phyloP scores from a whole-genome alignment of 345 rosid genomes.

The Corymbia maculata region DNA sequence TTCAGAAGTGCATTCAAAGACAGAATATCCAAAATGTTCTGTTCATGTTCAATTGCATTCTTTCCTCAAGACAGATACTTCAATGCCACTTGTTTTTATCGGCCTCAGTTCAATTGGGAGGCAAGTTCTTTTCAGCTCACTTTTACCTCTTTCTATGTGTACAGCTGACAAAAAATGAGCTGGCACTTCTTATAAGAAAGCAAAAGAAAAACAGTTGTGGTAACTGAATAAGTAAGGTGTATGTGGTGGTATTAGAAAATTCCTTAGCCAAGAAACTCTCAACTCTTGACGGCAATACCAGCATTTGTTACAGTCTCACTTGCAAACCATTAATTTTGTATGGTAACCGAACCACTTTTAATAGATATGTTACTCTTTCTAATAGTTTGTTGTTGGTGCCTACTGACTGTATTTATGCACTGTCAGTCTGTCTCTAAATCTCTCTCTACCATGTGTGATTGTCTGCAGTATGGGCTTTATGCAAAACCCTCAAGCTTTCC shows the following conservation, averaged over 20 bases:
- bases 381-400: neutral
- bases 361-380: neutral
- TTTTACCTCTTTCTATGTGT: neutral
- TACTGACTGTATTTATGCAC: neutral
- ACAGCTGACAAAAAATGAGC: neutral
- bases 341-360: neutral
- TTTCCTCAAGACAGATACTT: conserved; percentile 32
- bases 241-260: neutral
- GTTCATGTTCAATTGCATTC: conserved; percentile 45
- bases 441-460: neutral
- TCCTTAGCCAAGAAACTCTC: neutral
- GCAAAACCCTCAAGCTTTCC: conserved; percentile 41
- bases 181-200: neutral
- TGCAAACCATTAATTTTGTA: neutral
- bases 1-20: conserved; percentile 7
- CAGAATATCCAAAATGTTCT: conserved; percentile 32
- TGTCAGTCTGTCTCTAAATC: neutral
- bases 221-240: neutral
- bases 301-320: neutral
- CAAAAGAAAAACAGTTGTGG: neutral
- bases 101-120: conserved; percentile 84
- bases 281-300: neutral
- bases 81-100: conserved; percentile 45
- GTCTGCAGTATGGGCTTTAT: conserved; percentile 54
- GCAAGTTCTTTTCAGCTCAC: conserved; percentile 18